Percentiles rank a stretch among this genome's conserved stretches.
These are phyloP conservation scores for Cryptosporidium parvum DNA, from an alignment of 169 alveolate species.

Conservation along the genomic window DNA sequence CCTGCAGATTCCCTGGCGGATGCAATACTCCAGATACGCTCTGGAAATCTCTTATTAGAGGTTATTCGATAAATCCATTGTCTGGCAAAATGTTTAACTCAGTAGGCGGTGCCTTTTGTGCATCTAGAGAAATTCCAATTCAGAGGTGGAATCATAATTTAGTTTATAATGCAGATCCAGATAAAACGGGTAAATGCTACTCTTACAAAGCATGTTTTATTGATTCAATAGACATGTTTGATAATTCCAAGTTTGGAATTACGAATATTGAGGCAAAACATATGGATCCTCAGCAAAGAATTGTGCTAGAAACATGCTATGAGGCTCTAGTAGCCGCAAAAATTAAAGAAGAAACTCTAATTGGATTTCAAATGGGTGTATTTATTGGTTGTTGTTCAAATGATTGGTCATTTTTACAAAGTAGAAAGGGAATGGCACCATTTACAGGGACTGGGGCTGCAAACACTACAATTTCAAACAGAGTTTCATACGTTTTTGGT, in stretches of 20 bases:
- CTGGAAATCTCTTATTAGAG: constrained; percentile 80
- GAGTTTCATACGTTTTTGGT: constrained; percentile 84
- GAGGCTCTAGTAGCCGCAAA: constrained; percentile 82
- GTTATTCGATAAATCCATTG: constrained; percentile 13
- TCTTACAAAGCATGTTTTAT: constrained; percentile 84
- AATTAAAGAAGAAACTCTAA: constrained; percentile 63
- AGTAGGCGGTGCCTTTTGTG: constrained; percentile 1
- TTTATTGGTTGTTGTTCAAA: constrained; percentile 84
- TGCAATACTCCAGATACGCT: constrained; percentile 76
- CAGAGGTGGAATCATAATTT: constrained; percentile 86
- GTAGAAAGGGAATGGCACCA: constrained; percentile 72
- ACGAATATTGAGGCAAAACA: constrained; percentile 82
- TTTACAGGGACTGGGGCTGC: constrained; percentile 83
- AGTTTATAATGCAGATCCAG: constrained; percentile 81
- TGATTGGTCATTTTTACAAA: constrained; percentile 81
- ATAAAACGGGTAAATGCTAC: constrained; percentile 82
- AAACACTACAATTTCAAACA: constrained; percentile 82
- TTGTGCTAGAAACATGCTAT: constrained; percentile 81
- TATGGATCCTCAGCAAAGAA: constrained; percentile 88
- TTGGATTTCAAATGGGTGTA: constrained; percentile 78
- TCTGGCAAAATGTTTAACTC: no score
- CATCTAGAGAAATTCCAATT: constrained; percentile 80
- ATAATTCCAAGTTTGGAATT: constrained; percentile 80
- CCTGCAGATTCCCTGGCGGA: constrained; percentile 83
- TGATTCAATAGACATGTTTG: constrained; percentile 82